Percentiles rank a stretch among this genome's conserved stretches.
Evolutionary conservation across 2,329 filamentous ascomycete genomes (phyloP).

Genomic region (Stromatinia cepivora): DNA sequence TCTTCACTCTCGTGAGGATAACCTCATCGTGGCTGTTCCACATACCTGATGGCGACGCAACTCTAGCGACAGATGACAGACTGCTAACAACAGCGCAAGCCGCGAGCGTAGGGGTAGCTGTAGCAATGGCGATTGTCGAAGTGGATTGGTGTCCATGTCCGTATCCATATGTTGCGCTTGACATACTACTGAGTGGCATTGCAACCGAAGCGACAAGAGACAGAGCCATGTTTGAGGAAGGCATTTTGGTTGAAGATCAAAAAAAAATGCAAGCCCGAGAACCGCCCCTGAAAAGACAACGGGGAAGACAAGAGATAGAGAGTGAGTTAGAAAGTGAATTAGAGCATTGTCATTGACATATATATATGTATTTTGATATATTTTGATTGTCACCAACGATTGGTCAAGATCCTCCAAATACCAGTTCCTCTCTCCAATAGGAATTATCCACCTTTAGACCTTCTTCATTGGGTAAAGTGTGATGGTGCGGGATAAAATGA

Average conservation of each 20-base stretch:
- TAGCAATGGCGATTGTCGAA: not conserved
- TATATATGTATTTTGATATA: conserved; percentile 4
- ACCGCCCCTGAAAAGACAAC: not conserved
- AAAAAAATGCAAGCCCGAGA: not conserved
- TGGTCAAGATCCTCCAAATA: conserved; percentile 1
- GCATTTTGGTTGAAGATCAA: conserved; percentile 6
- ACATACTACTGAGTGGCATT: not conserved
- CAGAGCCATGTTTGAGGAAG: not conserved
- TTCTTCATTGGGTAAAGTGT: conserved; percentile 2
- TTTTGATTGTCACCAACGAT: not conserved
- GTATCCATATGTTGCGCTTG: not conserved
- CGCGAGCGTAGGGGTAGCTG: conserved; percentile 22
- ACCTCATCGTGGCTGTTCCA: not conserved
- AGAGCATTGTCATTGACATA: not conserved
- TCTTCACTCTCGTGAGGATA: not conserved
- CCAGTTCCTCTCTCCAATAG: not conserved
- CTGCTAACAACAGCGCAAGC: conserved; percentile 38
- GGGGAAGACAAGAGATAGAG: not conserved
- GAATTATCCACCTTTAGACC: conserved; percentile 1
- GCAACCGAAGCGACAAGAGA: not conserved
- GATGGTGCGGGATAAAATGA: not conserved
- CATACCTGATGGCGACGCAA: conserved; percentile 31
- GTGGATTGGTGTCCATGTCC: not conserved
- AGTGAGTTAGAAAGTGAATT: not conserved
- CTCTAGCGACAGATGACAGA: conserved; percentile 31